Evolutionary conservation across 2,329 filamentous ascomycete species (phyloP).

Genomic region (Capronia americana): DNA sequence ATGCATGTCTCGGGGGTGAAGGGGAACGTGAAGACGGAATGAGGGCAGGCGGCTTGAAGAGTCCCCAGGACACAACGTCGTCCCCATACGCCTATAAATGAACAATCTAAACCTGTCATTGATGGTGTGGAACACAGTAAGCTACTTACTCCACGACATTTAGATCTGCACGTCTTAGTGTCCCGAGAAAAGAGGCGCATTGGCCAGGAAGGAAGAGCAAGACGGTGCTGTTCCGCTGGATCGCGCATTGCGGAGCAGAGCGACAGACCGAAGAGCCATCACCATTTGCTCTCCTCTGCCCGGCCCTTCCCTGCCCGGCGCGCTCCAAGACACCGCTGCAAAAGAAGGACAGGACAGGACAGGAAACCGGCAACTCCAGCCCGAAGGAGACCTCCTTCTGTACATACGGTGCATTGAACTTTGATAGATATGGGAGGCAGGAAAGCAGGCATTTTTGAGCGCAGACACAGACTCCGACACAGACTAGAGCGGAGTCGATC

Average conservation of each 20-base stretch:
- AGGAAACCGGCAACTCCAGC: background rate
- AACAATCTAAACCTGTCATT: background rate
- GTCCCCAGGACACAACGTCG: background rate
- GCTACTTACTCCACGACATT: too few relatives aligned
- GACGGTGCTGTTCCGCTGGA: too few relatives aligned
- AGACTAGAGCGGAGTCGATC: background rate
- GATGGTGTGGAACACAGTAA: background rate
- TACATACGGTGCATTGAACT: background rate
- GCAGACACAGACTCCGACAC: background rate
- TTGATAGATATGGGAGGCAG: background rate
- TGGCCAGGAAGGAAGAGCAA: too few relatives aligned
- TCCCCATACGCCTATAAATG: background rate
- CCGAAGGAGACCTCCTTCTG: background rate
- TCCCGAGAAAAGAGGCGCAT: too few relatives aligned
- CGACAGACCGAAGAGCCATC: background rate
- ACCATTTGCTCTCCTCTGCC: too few relatives aligned
- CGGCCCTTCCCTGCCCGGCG: background rate
- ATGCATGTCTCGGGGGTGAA: conserved; percentile 33
- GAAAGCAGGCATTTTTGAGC: background rate
- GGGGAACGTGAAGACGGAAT: conserved; percentile 25
- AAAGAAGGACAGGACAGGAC: background rate
- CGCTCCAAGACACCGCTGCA: background rate
- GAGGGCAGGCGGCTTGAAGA: background rate
- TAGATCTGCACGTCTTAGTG: too few relatives aligned
- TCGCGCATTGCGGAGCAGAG: background rate